Evolutionary conservation across 31 red algal species (phyloP).

Genomic region (Asparagopsis taxiformis): DNA sequence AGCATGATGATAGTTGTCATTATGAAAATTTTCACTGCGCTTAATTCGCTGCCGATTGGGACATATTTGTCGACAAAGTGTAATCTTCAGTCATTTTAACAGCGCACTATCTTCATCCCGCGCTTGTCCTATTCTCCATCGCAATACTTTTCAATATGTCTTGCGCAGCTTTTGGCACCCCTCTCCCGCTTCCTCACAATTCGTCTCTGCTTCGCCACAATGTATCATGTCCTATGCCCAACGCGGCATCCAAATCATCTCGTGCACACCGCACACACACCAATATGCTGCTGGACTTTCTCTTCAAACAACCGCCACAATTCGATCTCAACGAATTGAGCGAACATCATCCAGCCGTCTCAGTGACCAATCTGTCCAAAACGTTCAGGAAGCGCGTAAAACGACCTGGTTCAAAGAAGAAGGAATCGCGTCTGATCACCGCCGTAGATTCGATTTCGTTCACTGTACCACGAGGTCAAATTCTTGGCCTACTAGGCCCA

Average conservation of each 20-base stretch:
- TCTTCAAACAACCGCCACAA: not conserved
- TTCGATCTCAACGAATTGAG: conserved; percentile 14
- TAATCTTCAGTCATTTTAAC: too few species aligned
- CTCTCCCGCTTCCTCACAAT: too few species aligned
- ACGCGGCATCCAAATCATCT: not conserved
- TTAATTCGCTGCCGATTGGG: too few species aligned
- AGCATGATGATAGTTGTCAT: too few species aligned
- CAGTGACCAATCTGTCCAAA: conserved; percentile 51
- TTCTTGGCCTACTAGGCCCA: conserved; percentile 91
- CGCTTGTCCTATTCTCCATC: too few species aligned
- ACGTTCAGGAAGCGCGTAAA: conserved; percentile 48
- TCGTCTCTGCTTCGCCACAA: too few species aligned
- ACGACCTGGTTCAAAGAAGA: conserved; percentile 29
- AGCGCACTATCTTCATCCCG: too few species aligned
- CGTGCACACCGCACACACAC: not conserved
- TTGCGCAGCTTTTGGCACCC: too few species aligned
- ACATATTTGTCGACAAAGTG: too few species aligned
- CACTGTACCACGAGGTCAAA: conserved; percentile 49
- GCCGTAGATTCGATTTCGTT: conserved; percentile 82
- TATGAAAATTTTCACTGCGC: too few species aligned
- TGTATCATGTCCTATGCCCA: not conserved
- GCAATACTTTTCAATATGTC: too few species aligned
- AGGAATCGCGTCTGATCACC: conserved; percentile 25
- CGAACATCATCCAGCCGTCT: conserved; percentile 47
- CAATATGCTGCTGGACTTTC: not conserved